Percentiles rank a stretch among this genome's conserved stretches.
Conservation (phyloP, 192 early-diverging fungal species). For the Spizellomyces sp. region DNA sequence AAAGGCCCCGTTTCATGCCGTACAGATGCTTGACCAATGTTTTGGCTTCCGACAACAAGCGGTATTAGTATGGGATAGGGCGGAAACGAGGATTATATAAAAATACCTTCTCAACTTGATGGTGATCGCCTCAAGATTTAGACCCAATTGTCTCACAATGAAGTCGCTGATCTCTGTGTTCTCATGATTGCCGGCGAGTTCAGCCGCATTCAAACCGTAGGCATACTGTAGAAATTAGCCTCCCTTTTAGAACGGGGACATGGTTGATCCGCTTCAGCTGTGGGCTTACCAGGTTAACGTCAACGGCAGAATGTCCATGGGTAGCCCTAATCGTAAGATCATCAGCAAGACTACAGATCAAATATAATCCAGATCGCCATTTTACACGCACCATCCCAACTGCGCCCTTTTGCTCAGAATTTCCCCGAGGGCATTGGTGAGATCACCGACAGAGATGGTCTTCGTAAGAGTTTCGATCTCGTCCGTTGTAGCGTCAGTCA, state of each 20-base stretch:
- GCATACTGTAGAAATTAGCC: constrained; percentile 57
- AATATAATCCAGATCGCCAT: no score
- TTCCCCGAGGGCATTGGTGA: constrained; percentile 21
- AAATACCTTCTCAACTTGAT: not conserved
- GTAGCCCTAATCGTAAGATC: constrained; percentile 51
- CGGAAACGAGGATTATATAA: no score
- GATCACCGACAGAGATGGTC: constrained; percentile 3
- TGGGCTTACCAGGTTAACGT: constrained; percentile 75
- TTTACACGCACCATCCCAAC: constrained; percentile 49
- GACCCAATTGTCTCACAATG: constrained; percentile 61
- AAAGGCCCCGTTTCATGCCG: no score
- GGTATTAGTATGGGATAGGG: no score
- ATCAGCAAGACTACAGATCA: no score
- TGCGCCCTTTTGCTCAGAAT: constrained; percentile 43
- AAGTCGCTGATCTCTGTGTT: constrained; percentile 85
- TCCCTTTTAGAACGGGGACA: no score
- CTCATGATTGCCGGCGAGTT: constrained; percentile 79
- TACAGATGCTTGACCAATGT: no score
- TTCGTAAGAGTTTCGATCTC: constrained; percentile 25
- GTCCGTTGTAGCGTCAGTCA: constrained; percentile 61
- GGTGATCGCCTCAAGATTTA: not conserved
- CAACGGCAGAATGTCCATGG: constrained; percentile 91
- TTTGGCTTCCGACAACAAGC: no score
- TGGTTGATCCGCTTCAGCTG: not conserved
- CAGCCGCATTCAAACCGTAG: constrained; percentile 62